These are phyloP conservation scores for Eutypa lata DNA, from an alignment of 2,329 filamentous ascomycete species.

Conservation along the genomic window DNA sequence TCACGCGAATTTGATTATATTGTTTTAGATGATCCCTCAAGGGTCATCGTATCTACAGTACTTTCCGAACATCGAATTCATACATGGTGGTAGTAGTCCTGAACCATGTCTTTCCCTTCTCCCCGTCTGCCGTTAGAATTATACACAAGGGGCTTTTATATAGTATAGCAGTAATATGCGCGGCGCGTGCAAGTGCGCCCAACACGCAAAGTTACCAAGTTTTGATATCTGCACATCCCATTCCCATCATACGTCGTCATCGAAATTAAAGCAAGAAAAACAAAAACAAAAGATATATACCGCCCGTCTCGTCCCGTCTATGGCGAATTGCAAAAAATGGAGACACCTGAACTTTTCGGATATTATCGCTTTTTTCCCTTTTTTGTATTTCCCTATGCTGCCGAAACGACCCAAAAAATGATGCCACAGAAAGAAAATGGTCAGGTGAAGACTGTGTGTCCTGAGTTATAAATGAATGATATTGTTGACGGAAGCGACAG, in stretches of 20 bases:
- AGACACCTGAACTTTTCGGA: neutral
- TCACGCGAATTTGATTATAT: too few species aligned
- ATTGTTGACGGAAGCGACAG: conserved; percentile 14
- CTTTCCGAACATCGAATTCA: too few species aligned
- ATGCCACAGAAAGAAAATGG: neutral
- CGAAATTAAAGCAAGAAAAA: neutral
- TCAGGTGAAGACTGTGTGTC: neutral
- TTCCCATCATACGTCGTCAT: neutral
- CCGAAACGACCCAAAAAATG: neutral
- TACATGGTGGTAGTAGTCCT: too few species aligned
- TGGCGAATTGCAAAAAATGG: neutral
- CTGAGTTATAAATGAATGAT: neutral
- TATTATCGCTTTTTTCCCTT: neutral
- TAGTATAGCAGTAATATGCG: too few species aligned
- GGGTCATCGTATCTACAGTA: too few species aligned
- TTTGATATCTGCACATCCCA: neutral
- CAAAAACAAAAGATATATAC: neutral
- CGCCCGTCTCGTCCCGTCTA: neutral
- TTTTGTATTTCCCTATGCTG: neutral
- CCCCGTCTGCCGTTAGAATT: too few species aligned
- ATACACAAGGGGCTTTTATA: too few species aligned
- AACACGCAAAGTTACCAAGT: neutral
- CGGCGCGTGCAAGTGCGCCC: neutral
- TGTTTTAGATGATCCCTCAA: too few species aligned
- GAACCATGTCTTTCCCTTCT: too few species aligned